Percentiles rank a stretch among this genome's conserved stretches.
These are phyloP conservation scores for Casaregolazyma lundiana DNA, from an alignment of 1,139 yeast species.

Conservation along the genomic window DNA sequence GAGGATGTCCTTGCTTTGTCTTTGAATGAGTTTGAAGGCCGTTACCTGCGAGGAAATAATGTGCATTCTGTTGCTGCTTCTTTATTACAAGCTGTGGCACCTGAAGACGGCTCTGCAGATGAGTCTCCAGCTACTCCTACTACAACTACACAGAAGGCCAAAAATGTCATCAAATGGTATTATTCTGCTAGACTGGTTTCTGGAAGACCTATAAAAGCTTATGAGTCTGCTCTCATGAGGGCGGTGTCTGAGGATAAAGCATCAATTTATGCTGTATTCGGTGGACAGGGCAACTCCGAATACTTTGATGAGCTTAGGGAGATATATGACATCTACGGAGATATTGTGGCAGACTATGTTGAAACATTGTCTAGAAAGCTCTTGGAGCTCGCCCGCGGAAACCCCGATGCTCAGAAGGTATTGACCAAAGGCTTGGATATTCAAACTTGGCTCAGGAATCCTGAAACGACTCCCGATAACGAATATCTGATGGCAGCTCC, in stretches of 20 bases:
- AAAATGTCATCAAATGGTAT: constrained; percentile 69
- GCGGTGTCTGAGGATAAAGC: constrained; percentile 58
- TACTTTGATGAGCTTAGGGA: constrained; percentile 95
- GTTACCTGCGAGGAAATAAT: constrained; percentile 71
- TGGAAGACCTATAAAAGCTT: constrained; percentile 46
- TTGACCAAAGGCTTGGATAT: constrained; percentile 93
- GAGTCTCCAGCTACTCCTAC: constrained; percentile 45
- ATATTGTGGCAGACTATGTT: constrained; percentile 68
- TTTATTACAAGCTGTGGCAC: constrained; percentile 38
- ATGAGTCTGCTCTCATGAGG: constrained; percentile 60
- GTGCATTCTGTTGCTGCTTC: constrained; percentile 85
- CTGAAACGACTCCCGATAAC: constrained; percentile 82
- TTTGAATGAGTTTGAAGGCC: constrained; percentile 75
- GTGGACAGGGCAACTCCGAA: constrained; percentile 98
- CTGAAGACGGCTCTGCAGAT: constrained; percentile 26
- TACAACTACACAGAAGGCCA: constrained; percentile 67
- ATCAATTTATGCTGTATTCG: constrained; percentile 76
- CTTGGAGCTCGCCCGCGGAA: constrained; percentile 61
- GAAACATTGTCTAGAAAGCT: constrained; percentile 64
- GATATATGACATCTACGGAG: constrained; percentile 68
- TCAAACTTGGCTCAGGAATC: constrained; percentile 77
- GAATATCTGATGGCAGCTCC: constrained; percentile 90
- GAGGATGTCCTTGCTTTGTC: constrained; percentile 66
- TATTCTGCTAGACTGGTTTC: constrained; percentile 51
- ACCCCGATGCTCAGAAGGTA: constrained; percentile 77